These are phyloP conservation scores for Croton laevigatus DNA, from an alignment of 441 rosid genomes.

Conservation along the genomic window DNA sequence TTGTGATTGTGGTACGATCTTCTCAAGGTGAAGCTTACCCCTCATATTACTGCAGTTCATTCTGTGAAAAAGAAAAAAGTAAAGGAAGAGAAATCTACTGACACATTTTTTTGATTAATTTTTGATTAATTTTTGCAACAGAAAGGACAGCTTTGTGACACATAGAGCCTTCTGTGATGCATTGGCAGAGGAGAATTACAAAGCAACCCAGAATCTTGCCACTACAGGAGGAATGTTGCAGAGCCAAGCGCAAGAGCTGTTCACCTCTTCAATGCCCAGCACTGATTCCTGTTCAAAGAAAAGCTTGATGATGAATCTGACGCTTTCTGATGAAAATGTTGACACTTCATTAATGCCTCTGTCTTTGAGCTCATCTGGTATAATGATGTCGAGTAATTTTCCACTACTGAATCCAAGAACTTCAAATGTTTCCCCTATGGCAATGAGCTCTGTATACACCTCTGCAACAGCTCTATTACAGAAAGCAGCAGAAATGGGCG, in stretches of 20 bases:
- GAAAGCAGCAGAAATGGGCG: constrained; percentile 63
- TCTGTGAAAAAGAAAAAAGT: neutral
- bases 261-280: constrained; percentile 32
- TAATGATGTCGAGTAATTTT: constrained; percentile 25
- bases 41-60: neutral
- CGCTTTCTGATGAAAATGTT: constrained; percentile 26
- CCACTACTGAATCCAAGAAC: constrained; percentile 33
- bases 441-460: constrained; percentile 29
- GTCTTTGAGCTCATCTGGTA: constrained; percentile 36
- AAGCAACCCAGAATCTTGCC: constrained; percentile 32
- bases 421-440: constrained; percentile 25
- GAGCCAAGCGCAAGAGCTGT: constrained; percentile 33
- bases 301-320: constrained; percentile 31
- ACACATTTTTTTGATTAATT: neutral
- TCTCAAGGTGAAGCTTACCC: constrained; percentile 44
- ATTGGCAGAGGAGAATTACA: constrained; percentile 48
- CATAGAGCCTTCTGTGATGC: constrained; percentile 68
- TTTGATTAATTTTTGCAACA: constrained; percentile 15
- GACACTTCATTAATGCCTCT: constrained; percentile 28
- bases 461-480: constrained; percentile 61
- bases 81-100: too few relatives aligned
- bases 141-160: constrained; percentile 63
- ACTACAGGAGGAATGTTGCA: constrained; percentile 28
- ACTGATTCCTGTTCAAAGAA: constrained; percentile 33
- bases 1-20: constrained; percentile 57